Percentiles rank a stretch among this genome's conserved stretches.
These are phyloP conservation scores for Amaranthus cruentus DNA, from an alignment of 148 eudicot species.

Conservation along the genomic window DNA sequence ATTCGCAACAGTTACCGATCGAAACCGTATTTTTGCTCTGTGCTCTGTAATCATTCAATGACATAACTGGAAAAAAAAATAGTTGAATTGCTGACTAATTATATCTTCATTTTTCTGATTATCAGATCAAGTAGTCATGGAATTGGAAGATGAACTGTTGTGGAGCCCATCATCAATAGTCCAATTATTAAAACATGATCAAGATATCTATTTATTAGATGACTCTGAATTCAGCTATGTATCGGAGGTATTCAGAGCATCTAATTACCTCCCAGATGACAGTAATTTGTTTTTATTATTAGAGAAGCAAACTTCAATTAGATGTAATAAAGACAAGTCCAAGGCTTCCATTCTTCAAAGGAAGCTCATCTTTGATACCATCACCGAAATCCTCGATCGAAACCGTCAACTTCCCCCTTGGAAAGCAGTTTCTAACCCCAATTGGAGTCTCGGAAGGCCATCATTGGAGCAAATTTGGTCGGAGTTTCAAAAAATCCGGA, in stretches of 20 bases:
- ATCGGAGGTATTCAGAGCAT: slow-evolving; percentile 64
- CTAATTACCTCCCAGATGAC: slow-evolving; percentile 53
- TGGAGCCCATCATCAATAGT: slow-evolving; percentile 60
- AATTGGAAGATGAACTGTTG: slow-evolving; percentile 57
- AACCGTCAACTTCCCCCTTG: slow-evolving; percentile 60
- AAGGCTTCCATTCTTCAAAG: slow-evolving; percentile 52
- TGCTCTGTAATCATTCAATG: too few relatives aligned
- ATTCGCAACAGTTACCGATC: too few relatives aligned
- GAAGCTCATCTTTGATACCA: slow-evolving; percentile 52
- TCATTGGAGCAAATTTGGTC: slow-evolving; percentile 47
- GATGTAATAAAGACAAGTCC: slow-evolving; percentile 45
- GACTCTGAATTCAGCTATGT: slow-evolving; percentile 61
- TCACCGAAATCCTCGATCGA: slow-evolving; percentile 57
- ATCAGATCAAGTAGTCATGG: slow-evolving; percentile 40
- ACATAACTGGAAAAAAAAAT: too few relatives aligned
- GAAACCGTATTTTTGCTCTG: too few relatives aligned
- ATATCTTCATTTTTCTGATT: slow-evolving; percentile 13
- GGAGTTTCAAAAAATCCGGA: slow-evolving; percentile 53
- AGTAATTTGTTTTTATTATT: slow-evolving; percentile 46
- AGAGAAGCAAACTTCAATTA: slow-evolving; percentile 59
- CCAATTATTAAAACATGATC: slow-evolving; percentile 31
- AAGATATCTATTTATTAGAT: slow-evolving; percentile 27
- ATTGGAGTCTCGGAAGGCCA: not conserved
- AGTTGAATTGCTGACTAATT: slow-evolving; percentile 16
- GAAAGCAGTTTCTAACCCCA: slow-evolving; percentile 32